Evolutionary conservation across 768 basidiomycete genomes (phyloP).

Genomic region (Lactifluus hygrophoroides): DNA sequence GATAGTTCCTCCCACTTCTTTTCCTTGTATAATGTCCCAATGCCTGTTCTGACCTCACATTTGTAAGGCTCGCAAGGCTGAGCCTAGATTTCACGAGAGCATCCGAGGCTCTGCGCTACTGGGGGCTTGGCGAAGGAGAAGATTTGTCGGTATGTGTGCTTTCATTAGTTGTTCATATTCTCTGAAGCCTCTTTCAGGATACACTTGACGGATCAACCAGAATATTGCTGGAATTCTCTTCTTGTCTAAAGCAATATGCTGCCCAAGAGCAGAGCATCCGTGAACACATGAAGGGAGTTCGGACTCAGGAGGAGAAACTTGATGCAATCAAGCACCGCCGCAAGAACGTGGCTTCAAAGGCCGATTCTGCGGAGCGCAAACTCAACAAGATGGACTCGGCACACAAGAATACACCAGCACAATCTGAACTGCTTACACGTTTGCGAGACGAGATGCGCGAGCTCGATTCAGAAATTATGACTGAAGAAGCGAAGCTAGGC

Average conservation of each 20-base stretch:
- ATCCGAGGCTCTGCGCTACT: conserved; percentile 58
- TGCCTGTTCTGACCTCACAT: neutral
- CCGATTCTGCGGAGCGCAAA: conserved; percentile 82
- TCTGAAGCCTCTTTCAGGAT: conserved; percentile 40
- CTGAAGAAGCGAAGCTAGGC: conserved; percentile 68
- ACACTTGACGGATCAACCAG: conserved; percentile 61
- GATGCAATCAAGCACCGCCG: conserved; percentile 69
- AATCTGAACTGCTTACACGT: conserved; percentile 62
- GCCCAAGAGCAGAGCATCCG: conserved; percentile 62
- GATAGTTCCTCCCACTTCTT: neutral
- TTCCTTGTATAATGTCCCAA: neutral
- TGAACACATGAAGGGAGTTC: conserved; percentile 68
- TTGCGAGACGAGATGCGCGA: conserved; percentile 68
- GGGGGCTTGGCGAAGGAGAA: conserved; percentile 77
- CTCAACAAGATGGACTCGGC: conserved; percentile 84
- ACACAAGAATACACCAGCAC: conserved; percentile 70
- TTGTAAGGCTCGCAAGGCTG: conserved; percentile 51
- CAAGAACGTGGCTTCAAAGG: conserved; percentile 54
- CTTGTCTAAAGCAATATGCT: conserved; percentile 61
- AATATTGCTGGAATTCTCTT: conserved; percentile 57
- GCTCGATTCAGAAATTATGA: conserved; percentile 78
- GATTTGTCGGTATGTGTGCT: conserved; percentile 56
- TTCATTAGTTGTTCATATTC: neutral
- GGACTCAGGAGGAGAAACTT: conserved; percentile 75
- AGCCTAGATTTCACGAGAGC: conserved; percentile 59